These are phyloP conservation scores for Gastroboletus turbinatus DNA, from an alignment of 1,284 basidiomycete species.

Conservation along the genomic window DNA sequence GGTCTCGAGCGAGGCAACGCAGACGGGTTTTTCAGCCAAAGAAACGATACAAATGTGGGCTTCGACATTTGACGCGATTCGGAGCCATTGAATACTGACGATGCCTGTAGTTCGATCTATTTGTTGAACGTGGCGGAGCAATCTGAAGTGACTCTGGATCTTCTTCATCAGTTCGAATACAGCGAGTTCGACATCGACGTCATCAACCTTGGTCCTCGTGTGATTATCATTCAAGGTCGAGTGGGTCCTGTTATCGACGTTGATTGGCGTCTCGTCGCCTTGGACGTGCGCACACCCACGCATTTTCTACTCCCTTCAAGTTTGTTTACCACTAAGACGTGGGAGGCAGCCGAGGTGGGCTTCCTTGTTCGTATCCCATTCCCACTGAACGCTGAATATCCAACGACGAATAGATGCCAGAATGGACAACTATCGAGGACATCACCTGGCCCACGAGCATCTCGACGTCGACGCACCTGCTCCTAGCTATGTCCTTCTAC, in stretches of 20 bases:
- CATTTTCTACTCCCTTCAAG: conserved; percentile 1
- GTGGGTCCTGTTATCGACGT: too few species aligned
- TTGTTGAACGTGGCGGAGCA: conserved; percentile 1
- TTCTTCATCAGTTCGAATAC: conserved; percentile 14
- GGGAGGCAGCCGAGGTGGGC: conserved; percentile 4
- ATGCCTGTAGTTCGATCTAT: conserved; percentile 12
- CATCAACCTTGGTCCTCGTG: conserved; percentile 19
- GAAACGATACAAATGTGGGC: conserved; percentile 5
- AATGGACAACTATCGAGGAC: background rate
- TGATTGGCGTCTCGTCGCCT: conserved; percentile 6
- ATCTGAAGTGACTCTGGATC: conserved; percentile 12
- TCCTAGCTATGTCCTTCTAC: conserved; percentile 11
- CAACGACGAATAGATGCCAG: background rate
- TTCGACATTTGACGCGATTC: background rate
- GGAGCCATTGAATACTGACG: background rate
- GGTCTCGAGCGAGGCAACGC: conserved; percentile 9
- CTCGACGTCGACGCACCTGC: conserved; percentile 24
- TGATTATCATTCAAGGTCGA: conserved; percentile 9
- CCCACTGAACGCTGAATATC: background rate
- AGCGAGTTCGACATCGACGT: background rate
- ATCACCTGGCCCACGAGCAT: background rate
- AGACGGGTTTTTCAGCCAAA: background rate
- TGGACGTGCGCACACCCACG: conserved; percentile 18
- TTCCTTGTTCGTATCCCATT: background rate
- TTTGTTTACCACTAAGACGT: background rate